A percentile compares a stretch with the other conserved stretches of the same genome.
Evolutionary conservation across 768 basidiomycete genomes (phyloP).

Genomic region (Guyanaporus albipodus): DNA sequence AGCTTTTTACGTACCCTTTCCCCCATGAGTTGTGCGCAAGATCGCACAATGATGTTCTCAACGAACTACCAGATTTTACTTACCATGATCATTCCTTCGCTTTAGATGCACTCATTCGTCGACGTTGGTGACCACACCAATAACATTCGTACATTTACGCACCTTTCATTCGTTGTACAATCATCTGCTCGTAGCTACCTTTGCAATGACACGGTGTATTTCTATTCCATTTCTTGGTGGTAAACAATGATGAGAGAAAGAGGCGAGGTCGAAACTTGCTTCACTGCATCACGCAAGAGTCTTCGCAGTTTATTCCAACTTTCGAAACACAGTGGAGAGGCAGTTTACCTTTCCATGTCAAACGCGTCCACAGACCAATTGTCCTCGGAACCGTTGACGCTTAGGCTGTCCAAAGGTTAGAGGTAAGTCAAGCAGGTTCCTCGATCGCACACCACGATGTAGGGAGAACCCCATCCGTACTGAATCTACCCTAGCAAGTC

Average conservation of each 20-base stretch:
- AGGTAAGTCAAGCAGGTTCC: no score
- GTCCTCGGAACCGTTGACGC: background rate
- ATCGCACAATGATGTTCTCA: slow-evolving; percentile 6
- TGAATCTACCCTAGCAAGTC: slow-evolving; percentile 47
- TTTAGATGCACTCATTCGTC: background rate
- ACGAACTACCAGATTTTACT: slow-evolving; percentile 10
- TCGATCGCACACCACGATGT: no score
- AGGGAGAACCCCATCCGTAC: background rate
- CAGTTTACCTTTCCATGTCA: background rate
- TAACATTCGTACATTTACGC: background rate
- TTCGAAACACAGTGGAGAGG: no score
- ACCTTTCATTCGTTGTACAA: slow-evolving; percentile 6
- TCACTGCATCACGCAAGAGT: background rate
- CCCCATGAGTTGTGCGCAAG: slow-evolving; percentile 6
- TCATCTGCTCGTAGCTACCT: background rate
- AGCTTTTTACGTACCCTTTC: background rate
- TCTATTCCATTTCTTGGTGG: background rate
- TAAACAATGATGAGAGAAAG: background rate
- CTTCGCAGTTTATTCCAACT: no score
- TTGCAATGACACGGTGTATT: slow-evolving; percentile 5
- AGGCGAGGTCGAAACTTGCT: background rate
- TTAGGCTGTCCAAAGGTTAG: background rate
- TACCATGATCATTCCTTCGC: slow-evolving; percentile 1
- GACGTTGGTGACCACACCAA: slow-evolving; percentile 4
- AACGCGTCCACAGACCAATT: background rate